Conservation (phyloP, 2,329 filamentous ascomycete genomes). For the Fusarium tricinctum region DNA sequence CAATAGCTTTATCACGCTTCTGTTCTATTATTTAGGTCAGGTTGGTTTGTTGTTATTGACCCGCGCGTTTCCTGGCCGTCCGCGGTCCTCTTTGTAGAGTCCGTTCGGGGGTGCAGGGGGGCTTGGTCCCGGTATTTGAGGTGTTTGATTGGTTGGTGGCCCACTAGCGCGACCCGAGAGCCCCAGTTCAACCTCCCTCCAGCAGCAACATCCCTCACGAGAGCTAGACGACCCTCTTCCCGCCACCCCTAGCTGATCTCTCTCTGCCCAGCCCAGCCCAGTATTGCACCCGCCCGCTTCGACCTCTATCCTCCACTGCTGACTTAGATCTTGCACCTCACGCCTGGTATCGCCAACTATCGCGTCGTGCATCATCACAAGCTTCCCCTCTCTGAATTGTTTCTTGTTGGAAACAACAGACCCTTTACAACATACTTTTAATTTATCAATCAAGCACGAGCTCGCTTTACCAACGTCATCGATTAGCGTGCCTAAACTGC, state of each 20-base stretch:
- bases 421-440: slow-evolving; percentile 23
- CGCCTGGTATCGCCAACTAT: slow-evolving; percentile 35
- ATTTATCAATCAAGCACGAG: slow-evolving; percentile 20
- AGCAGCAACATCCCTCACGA: slow-evolving; percentile 47
- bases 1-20: slow-evolving; percentile 34
- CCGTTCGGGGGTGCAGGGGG: slow-evolving; percentile 33
- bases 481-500: slow-evolving; percentile 32
- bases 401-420: slow-evolving; percentile 7
- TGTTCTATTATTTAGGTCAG: slow-evolving; percentile 36
- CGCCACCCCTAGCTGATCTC: slow-evolving; percentile 46
- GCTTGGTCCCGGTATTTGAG: slow-evolving; percentile 17
- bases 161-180: slow-evolving; percentile 45
- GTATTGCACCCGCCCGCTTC: slow-evolving; percentile 42
- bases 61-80: slow-evolving; percentile 51
- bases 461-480: slow-evolving; percentile 30
- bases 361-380: slow-evolving; percentile 39
- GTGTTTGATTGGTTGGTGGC: slow-evolving; percentile 40
- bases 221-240: slow-evolving; percentile 45
- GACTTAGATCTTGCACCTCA: slow-evolving; percentile 45
- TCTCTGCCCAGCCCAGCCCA: slow-evolving; percentile 36
- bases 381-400: slow-evolving; percentile 24
- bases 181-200: slow-evolving; percentile 51
- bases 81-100: slow-evolving; percentile 41
- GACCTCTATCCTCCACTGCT: slow-evolving; percentile 38
- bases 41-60: slow-evolving; percentile 51